These are phyloP conservation scores for Kodamaea nitidulidarum DNA, from an alignment of 805 yeast genomes.

Conservation along the genomic window DNA sequence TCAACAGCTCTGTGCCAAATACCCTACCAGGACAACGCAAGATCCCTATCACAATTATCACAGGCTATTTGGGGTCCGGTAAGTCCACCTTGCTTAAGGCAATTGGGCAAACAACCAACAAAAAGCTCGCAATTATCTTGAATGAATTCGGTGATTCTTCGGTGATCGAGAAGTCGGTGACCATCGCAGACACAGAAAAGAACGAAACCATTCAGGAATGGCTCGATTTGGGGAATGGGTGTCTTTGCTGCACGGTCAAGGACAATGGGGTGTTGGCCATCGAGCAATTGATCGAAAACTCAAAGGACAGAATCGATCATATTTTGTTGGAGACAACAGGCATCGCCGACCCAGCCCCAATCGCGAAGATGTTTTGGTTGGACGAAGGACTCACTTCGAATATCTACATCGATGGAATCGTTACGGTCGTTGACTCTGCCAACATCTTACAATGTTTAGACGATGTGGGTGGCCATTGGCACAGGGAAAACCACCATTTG, in stretches of 20 bases:
- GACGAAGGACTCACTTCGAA: conserved; percentile 83
- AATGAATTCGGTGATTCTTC: conserved; percentile 92
- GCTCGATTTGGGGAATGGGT: conserved; percentile 95
- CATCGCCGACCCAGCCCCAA: conserved; percentile 95
- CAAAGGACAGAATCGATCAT: conserved; percentile 75
- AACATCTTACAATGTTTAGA: conserved; percentile 63
- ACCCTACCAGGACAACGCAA: conserved; percentile 24
- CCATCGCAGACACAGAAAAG: conserved; percentile 53
- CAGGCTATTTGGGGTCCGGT: conserved; percentile 95
- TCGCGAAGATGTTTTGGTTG: conserved; percentile 96
- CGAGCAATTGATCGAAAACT: conserved; percentile 72
- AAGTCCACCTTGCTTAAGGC: conserved; percentile 80
- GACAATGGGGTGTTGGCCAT: conserved; percentile 94
- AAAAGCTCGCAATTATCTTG: conserved; percentile 80
- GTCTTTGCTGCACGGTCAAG: conserved; percentile 93
- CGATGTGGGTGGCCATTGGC: conserved; percentile 74
- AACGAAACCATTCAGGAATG: conserved; percentile 72
- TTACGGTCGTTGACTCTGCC: conserved; percentile 78
- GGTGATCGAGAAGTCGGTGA: conserved; percentile 82
- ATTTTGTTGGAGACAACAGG: conserved; percentile 95
- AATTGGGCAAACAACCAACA: conserved; percentile 62
- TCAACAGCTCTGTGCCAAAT: conserved; percentile 5
- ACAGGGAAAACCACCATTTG: conserved; percentile 36
- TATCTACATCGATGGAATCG: conserved; percentile 86
- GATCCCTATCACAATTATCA: conserved; percentile 88